Conservation (phyloP, 108 stramenopile species). For the Nitzschia inconspicua region DNA sequence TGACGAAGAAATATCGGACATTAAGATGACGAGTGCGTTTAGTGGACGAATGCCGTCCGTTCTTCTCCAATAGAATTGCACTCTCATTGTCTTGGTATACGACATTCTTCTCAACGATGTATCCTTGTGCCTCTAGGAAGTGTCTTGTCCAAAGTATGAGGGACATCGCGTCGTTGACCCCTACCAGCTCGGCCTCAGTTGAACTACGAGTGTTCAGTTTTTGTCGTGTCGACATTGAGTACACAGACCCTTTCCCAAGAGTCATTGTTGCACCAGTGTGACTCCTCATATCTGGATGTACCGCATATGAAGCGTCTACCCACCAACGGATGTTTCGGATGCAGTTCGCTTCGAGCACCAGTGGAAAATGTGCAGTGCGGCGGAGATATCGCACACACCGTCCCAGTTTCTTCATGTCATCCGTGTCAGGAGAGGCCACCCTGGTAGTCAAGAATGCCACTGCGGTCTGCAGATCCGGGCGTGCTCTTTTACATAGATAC, state of each 20-base stretch:
- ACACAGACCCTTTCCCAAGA: constrained; percentile 6
- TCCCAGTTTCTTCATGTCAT: constrained; percentile 33
- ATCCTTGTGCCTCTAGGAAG: too few relatives aligned
- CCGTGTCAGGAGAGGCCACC: constrained; percentile 17
- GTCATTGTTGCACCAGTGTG: constrained; percentile 20
- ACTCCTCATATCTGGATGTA: constrained; percentile 15
- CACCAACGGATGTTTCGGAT: too few relatives aligned
- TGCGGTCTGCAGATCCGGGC: constrained; percentile 45
- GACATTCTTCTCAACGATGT: too few relatives aligned
- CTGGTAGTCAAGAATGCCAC: constrained; percentile 27
- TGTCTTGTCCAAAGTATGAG: too few relatives aligned
- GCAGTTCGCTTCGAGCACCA: too few relatives aligned
- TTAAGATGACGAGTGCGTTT: constrained; percentile 30
- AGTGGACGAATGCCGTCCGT: constrained; percentile 23
- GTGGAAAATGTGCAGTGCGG: constrained; percentile 15
- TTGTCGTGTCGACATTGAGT: background rate
- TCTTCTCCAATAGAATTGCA: constrained; percentile 33
- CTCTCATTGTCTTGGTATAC: constrained; percentile 53
- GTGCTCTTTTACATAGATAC: constrained; percentile 24
- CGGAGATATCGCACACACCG: constrained; percentile 31
- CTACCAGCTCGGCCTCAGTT: constrained; percentile 31
- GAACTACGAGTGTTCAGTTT: constrained; percentile 36
- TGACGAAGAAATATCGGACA: constrained; percentile 35
- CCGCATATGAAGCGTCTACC: too few relatives aligned
- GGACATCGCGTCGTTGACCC: too few relatives aligned